phyloP scores from a whole-genome alignment of 768 basidiomycete species.

The Mycena vitilis region DNA sequence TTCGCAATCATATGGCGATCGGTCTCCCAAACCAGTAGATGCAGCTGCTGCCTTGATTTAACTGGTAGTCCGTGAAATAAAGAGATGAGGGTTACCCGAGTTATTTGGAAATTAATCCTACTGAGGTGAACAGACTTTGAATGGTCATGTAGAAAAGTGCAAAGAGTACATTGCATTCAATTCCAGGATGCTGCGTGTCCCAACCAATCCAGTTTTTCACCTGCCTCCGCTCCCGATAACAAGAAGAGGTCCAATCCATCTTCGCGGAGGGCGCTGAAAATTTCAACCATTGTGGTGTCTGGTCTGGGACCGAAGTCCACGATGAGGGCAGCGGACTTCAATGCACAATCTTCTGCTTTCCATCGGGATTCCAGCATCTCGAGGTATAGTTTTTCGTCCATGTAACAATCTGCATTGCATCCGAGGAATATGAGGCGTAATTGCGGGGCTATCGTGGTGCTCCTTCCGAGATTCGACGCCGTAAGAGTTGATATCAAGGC shows the following conservation, averaged over 20 bases:
- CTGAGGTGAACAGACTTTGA: too few species aligned
- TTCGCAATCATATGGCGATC: too few species aligned
- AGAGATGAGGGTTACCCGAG: too few species aligned
- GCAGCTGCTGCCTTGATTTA: too few species aligned
- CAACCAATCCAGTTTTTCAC: neutral
- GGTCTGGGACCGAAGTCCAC: neutral
- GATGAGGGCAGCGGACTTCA: neutral
- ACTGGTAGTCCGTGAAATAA: too few species aligned
- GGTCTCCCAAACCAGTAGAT: too few species aligned
- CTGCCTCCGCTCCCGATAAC: neutral
- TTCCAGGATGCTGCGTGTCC: neutral
- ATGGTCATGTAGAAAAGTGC: too few species aligned
- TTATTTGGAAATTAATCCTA: too few species aligned
- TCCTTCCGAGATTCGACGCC: neutral
- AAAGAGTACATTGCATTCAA: neutral
- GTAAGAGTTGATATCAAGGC: neutral
- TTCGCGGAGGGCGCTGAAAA: neutral
- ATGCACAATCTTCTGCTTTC: neutral
- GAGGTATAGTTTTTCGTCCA: neutral
- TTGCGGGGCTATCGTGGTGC: neutral
- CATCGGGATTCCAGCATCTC: constrained; percentile 9
- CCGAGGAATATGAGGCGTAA: neutral
- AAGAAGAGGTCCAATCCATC: neutral
- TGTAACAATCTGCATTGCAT: neutral
- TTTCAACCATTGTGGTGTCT: too few species aligned